These are phyloP conservation scores for Tulasnella sp. DNA, from an alignment of 768 basidiomycete genomes.

Conservation along the genomic window DNA sequence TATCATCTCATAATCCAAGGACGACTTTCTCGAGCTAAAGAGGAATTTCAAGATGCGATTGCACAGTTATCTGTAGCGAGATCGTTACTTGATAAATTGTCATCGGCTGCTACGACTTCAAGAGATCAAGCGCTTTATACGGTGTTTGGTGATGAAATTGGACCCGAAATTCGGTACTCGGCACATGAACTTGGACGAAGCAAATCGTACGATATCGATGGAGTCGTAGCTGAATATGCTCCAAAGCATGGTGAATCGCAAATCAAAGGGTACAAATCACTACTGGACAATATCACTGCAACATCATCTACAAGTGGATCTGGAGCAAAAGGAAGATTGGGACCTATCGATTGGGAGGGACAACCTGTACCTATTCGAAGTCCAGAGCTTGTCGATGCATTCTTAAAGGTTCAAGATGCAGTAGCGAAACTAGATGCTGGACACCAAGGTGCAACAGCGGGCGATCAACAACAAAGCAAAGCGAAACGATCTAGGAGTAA, in stretches of 20 bases:
- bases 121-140: slow-evolving; percentile 78
- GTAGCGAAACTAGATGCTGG: slow-evolving; percentile 46
- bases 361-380: slow-evolving; percentile 74
- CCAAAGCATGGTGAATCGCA: slow-evolving; percentile 43
- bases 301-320: neutral
- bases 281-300: slow-evolving; percentile 39
- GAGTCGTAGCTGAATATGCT: slow-evolving; percentile 53
- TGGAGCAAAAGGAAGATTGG: slow-evolving; percentile 30
- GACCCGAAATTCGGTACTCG: slow-evolving; percentile 83
- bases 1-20: slow-evolving; percentile 76
- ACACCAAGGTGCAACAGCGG: too few relatives aligned
- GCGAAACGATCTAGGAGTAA: slow-evolving; percentile 38
- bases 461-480: slow-evolving; percentile 23
- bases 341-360: slow-evolving; percentile 62
- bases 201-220: slow-evolving; percentile 71
- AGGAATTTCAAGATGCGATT: slow-evolving; percentile 56
- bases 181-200: slow-evolving; percentile 74
- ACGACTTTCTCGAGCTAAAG: slow-evolving; percentile 64
- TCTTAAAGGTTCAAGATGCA: slow-evolving; percentile 71
- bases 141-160: slow-evolving; percentile 72
- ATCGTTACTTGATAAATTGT: slow-evolving; percentile 54
- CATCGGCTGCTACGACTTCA: slow-evolving; percentile 49
- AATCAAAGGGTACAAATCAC: slow-evolving; percentile 46
- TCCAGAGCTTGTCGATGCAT: slow-evolving; percentile 79
- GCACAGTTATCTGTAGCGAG: slow-evolving; percentile 69